A percentile compares a stretch with the other conserved stretches of the same genome.
phyloP scores from a whole-genome alignment of 129 eudicot genomes.

The carrot (Daucus carota) region DNA sequence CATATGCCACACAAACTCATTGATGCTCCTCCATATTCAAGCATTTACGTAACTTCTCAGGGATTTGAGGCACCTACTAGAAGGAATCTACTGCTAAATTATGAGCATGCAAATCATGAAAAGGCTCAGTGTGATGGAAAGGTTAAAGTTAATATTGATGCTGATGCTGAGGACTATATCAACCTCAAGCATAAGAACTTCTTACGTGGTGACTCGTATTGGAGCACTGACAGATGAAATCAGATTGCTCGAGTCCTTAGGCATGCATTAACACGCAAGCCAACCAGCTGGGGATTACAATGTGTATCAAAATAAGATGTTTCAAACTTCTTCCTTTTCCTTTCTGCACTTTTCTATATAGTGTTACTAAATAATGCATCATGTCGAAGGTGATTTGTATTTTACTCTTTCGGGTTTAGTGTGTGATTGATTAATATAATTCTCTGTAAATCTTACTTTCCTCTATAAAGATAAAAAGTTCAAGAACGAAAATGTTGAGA shows the following conservation, averaged over 20 bases:
- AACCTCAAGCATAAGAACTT: constrained; percentile 37
- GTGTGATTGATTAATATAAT: not conserved
- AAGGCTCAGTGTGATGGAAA: not conserved
- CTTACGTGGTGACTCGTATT: constrained; percentile 14
- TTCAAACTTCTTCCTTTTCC: not conserved
- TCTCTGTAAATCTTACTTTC: not conserved
- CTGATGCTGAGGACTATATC: constrained; percentile 51
- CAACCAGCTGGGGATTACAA: not conserved
- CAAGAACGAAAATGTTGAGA: not conserved
- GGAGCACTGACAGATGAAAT: not conserved
- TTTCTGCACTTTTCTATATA: not conserved
- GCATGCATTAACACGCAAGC: not conserved
- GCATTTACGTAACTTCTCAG: not conserved
- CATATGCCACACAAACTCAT: constrained; percentile 24
- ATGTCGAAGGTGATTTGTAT: not conserved
- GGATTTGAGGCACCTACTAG: constrained; percentile 10
- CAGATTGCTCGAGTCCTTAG: not conserved
- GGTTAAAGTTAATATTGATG: constrained; percentile 35
- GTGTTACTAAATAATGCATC: not conserved
- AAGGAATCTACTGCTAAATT: constrained; percentile 9
- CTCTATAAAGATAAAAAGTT: not conserved
- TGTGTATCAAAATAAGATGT: not conserved
- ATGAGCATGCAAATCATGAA: constrained; percentile 9
- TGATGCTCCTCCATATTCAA: constrained; percentile 26
- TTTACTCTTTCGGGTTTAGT: not conserved